These are phyloP conservation scores for Trichoderma virens DNA, from an alignment of 495 filamentous ascomycete species.

Conservation along the genomic window DNA sequence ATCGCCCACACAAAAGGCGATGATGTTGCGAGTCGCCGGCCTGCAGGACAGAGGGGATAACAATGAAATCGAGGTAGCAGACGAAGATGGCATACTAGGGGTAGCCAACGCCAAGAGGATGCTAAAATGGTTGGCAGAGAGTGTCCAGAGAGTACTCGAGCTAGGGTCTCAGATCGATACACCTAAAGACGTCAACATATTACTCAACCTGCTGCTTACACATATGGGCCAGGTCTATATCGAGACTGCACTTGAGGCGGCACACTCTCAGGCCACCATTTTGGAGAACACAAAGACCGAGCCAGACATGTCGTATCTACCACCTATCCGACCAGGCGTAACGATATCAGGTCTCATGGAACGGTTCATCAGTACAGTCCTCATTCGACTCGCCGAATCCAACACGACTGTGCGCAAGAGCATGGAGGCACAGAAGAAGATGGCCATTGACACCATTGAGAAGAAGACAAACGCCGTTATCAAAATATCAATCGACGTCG, in stretches of 20 bases:
- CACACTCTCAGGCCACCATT: conserved; percentile 61
- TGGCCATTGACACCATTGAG: conserved; percentile 70
- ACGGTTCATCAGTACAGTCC: conserved; percentile 78
- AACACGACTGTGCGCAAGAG: conserved; percentile 84
- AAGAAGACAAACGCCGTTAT: conserved; percentile 82
- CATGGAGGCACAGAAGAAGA: conserved; percentile 78
- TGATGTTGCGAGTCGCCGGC: conserved; percentile 78
- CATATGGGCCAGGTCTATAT: conserved; percentile 93
- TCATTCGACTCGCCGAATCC: conserved; percentile 79
- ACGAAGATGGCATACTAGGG: conserved; percentile 77
- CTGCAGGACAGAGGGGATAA: conserved; percentile 49
- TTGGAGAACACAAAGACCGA: conserved; percentile 74
- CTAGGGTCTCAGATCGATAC: conserved; percentile 79
- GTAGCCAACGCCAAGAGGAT: conserved; percentile 87
- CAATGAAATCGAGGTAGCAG: conserved; percentile 79
- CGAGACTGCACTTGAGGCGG: conserved; percentile 87
- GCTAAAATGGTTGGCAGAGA: conserved; percentile 96
- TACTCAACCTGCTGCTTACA: conserved; percentile 75
- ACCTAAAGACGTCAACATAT: conserved; percentile 84
- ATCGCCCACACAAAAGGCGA: conserved; percentile 71
- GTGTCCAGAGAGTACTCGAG: conserved; percentile 86
- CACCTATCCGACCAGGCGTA: conserved; percentile 68
- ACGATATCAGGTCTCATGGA: conserved; percentile 89
- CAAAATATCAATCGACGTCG: conserved; percentile 76
- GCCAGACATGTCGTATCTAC: conserved; percentile 81